Evolutionary conservation across 2,329 filamentous ascomycete species (phyloP).

Genomic region (Botrytis fragariae): DNA sequence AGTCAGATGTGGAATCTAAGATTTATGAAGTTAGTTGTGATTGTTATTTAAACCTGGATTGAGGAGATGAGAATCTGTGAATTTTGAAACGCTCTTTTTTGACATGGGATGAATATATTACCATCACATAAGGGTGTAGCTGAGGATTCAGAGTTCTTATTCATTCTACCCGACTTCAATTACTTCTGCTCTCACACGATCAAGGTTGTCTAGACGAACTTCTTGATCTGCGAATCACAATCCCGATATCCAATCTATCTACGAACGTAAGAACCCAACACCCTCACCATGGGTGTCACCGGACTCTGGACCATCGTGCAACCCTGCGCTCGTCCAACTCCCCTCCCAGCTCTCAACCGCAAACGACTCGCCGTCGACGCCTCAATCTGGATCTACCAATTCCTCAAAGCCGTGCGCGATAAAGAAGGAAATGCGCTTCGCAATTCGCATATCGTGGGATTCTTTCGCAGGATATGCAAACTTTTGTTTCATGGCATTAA

Average conservation of each 20-base stretch:
- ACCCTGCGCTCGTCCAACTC: slow-evolving; percentile 91
- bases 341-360: slow-evolving; percentile 91
- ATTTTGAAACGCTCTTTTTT: background rate
- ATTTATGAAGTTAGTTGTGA: background rate
- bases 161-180: background rate
- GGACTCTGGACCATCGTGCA: slow-evolving; percentile 96
- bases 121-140: background rate
- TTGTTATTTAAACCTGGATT: background rate
- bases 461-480: slow-evolving; percentile 98
- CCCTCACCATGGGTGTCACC: slow-evolving; percentile 81
- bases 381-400: slow-evolving; percentile 99
- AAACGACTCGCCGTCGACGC: slow-evolving; percentile 97
- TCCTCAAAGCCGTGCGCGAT: slow-evolving; percentile 96
- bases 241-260: background rate
- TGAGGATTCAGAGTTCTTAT: background rate
- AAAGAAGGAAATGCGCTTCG: slow-evolving; percentile 96
- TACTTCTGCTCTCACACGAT: background rate
- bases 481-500: slow-evolving; percentile 94
- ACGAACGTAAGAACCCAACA: background rate
- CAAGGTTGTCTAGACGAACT: background rate
- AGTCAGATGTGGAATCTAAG: background rate
- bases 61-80: background rate
- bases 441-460: slow-evolving; percentile 94
- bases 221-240: background rate
- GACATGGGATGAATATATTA: slow-evolving; percentile 2